phyloP scores from a whole-genome alignment of 2,329 filamentous ascomycete genomes.

The Aspergillus fumigatiaffinis region DNA sequence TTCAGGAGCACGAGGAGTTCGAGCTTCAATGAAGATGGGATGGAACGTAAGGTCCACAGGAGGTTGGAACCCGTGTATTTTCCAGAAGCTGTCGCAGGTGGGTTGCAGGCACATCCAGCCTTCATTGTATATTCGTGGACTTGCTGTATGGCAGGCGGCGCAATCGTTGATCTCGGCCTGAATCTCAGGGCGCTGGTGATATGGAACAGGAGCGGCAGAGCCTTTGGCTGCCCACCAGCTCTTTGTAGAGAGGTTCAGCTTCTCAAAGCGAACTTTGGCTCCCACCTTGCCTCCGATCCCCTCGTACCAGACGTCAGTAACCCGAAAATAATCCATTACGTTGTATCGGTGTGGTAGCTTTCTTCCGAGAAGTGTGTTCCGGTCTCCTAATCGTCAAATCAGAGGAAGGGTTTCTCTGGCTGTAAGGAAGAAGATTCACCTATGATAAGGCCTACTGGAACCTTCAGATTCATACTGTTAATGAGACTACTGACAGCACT shows the following conservation, averaged over 20 bases:
- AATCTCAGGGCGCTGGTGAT: slow-evolving; percentile 27
- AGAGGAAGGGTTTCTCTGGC: background rate
- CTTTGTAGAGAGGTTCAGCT: slow-evolving; percentile 47
- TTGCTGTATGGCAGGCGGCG: slow-evolving; percentile 34
- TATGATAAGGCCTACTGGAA: slow-evolving; percentile 55
- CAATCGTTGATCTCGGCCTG: slow-evolving; percentile 34
- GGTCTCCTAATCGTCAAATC: slow-evolving; percentile 44
- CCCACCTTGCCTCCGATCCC: slow-evolving; percentile 40
- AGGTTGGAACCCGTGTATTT: slow-evolving; percentile 32
- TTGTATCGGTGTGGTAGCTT: slow-evolving; percentile 57
- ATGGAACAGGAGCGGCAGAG: slow-evolving; percentile 20
- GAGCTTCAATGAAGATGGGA: slow-evolving; percentile 54
- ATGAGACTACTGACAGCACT: slow-evolving; percentile 39
- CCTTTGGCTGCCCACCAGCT: slow-evolving; percentile 58
- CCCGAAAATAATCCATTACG: slow-evolving; percentile 65
- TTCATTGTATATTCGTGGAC: slow-evolving; percentile 34
- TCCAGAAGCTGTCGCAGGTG: slow-evolving; percentile 55
- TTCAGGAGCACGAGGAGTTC: slow-evolving; percentile 43
- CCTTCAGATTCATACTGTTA: slow-evolving; percentile 44
- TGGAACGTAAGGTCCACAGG: slow-evolving; percentile 47
- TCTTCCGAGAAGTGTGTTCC: slow-evolving; percentile 47
- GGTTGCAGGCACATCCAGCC: slow-evolving; percentile 59
- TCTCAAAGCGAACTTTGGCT: slow-evolving; percentile 63
- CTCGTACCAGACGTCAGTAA: slow-evolving; percentile 67
- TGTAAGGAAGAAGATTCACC: slow-evolving; percentile 38